A percentile compares a stretch with the other conserved stretches of the same genome.
Evolutionary conservation across 1,139 yeast species (phyloP).

Genomic region (Diutina pseudorugosa): DNA sequence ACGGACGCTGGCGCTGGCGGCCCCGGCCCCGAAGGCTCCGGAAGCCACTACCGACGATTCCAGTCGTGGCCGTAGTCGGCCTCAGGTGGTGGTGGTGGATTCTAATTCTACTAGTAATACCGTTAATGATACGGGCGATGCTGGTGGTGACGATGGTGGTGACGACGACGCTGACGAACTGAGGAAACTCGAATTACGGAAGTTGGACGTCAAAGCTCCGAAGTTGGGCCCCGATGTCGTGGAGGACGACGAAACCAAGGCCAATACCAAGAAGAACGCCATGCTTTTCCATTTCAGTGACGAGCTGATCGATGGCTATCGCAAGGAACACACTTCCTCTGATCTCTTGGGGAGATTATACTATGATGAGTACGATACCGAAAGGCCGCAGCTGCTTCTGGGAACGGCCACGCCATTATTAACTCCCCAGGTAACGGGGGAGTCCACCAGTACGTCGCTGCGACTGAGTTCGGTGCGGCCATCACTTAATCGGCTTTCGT

Average conservation of each 20-base stretch:
- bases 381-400: neutral
- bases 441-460: neutral
- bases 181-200: neutral
- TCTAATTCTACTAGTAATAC: neutral
- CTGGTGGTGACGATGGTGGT: neutral
- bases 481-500: neutral
- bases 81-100: neutral
- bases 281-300: constrained; percentile 27
- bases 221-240: neutral
- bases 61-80: neutral
- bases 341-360: constrained; percentile 33
- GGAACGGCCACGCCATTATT: constrained; percentile 1
- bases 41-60: neutral
- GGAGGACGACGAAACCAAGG: constrained; percentile 17
- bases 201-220: neutral
- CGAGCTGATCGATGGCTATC: constrained; percentile 30
- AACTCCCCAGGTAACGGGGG: neutral
- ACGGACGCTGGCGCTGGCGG: neutral
- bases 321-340: constrained; percentile 25
- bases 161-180: neutral
- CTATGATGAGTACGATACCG: constrained; percentile 25
- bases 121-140: neutral
- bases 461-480: neutral
- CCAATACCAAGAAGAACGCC: constrained; percentile 29
- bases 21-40: neutral